Conservation (phyloP, 2,329 filamentous ascomycete species). For the Elsinoe fawcettii region DNA sequence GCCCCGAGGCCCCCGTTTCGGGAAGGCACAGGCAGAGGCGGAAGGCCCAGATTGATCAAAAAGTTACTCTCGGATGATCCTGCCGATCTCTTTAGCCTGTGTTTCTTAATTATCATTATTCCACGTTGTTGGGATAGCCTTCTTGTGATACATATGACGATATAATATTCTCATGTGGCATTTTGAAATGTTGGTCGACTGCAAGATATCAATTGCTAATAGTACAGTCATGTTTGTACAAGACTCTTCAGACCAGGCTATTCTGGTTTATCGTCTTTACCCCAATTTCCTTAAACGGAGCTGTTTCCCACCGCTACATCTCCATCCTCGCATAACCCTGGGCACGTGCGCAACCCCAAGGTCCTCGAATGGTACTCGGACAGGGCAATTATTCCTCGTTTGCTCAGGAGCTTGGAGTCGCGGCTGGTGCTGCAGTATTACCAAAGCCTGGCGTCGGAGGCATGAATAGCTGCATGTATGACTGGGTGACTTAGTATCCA, state of each 20-base stretch:
- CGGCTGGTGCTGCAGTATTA: background rate
- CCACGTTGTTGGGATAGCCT: background rate
- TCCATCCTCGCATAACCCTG: background rate
- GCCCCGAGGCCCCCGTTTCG: slow-evolving; percentile 1
- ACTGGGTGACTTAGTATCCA: slow-evolving; percentile 30
- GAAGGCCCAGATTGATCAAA: background rate
- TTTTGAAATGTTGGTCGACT: background rate
- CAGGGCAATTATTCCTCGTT: background rate
- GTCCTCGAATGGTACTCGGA: background rate
- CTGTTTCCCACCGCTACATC: background rate
- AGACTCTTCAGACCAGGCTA: background rate
- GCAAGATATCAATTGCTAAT: background rate
- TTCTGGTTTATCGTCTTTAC: background rate
- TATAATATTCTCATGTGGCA: background rate
- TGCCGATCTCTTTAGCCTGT: slow-evolving; percentile 1
- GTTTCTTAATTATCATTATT: background rate
- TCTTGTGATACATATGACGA: background rate
- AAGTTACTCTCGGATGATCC: background rate
- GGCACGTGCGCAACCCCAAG: background rate
- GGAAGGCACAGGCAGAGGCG: background rate
- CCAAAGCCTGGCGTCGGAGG: slow-evolving; percentile 41
- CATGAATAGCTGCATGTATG: slow-evolving; percentile 59
- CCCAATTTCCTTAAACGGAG: background rate
- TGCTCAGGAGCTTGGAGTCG: background rate
- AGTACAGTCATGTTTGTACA: background rate